Percentiles rank a stretch among this genome's conserved stretches.
phyloP scores from a whole-genome alignment of 345 rosid species.

The Lagerstroemia speciosa region DNA sequence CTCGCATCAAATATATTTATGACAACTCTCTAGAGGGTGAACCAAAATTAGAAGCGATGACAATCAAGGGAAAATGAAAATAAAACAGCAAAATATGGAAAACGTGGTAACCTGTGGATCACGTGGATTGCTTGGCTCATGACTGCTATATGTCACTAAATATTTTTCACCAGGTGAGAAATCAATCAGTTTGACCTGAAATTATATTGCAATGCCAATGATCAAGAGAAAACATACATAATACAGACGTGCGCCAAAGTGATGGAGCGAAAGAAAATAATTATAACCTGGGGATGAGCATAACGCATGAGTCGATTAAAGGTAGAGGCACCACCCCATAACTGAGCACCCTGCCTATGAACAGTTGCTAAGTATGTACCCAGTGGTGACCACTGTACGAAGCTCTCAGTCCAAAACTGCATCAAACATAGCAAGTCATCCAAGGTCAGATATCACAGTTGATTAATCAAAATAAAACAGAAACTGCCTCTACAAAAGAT shows the following conservation, averaged over 20 bases:
- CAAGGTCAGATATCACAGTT: not conserved
- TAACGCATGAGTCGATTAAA: constrained; percentile 86
- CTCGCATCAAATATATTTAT: constrained; percentile 82
- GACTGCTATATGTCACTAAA: constrained; percentile 88
- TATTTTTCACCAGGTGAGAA: constrained; percentile 90
- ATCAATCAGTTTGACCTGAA: constrained; percentile 75
- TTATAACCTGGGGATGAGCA: constrained; percentile 72
- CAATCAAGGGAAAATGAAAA: not conserved
- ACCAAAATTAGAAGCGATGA: not conserved
- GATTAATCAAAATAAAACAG: not conserved
- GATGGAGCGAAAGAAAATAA: not conserved
- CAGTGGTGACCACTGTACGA: constrained; percentile 92
- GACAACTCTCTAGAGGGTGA: constrained; percentile 56
- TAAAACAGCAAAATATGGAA: not conserved
- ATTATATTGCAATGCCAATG: not conserved
- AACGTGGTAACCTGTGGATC: constrained; percentile 52
- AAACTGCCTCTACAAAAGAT: not conserved
- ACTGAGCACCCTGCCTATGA: constrained; percentile 90
- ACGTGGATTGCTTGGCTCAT: constrained; percentile 89
- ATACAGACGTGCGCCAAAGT: not conserved
- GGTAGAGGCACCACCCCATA: constrained; percentile 90
- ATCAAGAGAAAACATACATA: not conserved
- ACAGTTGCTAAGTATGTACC: constrained; percentile 93
- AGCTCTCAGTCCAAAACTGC: constrained; percentile 92
- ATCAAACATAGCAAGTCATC: not conserved